Base-by-base conservation (phyloP, 306 rosid species). In the Quercus wislizeni region DNA sequence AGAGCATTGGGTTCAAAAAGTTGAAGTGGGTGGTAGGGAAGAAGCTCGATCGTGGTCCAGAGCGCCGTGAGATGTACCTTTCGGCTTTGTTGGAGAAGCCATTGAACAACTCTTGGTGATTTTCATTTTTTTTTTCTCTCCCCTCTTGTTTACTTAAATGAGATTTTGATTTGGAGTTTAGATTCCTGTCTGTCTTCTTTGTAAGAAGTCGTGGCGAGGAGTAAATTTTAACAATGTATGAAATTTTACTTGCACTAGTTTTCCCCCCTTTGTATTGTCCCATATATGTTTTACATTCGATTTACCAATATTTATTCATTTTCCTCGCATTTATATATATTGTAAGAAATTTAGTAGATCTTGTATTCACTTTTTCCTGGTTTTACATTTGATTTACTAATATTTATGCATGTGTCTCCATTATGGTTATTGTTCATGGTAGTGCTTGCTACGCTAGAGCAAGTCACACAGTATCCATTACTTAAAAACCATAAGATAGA, bases 51-150 rank as follows among this genome's bases (percentile, higher is more conserved):
- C 82, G 78, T 9, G 86, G 80, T 4, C 85, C 85, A 0, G 71
- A 79, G 73, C 73, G 14, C 12, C 31, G 75, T 65, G 85, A 88
- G 81, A 83, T 81, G 83, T 88, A 86, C 55, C 88, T 88, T 10
- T 83, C 83, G 30, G 86, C 89, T 71, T 79, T 86, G 86, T 74
- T 83, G 80, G 86, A 86, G 82, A 86, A 88, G 82, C 86, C 86
- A n/a, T 71, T 74, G 62, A 77, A 79, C 9, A 49, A 80, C 64
- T 84, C 85, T 38, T 80, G 80, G 87, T 80, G 78, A 81, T 4
- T 23, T 72, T 20, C 1, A n/a, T 73, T 7, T 27, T 49, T 62
- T 20, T 1, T 27, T 0, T 12, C 12, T 63, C 69, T 7, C 35
- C 12, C 46, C 8, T 5, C 57, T 9, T 18, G 52, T 69, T 41